These are phyloP conservation scores for Metschnikowia dekortorum DNA, from an alignment of 805 yeast species.

Conservation along the genomic window DNA sequence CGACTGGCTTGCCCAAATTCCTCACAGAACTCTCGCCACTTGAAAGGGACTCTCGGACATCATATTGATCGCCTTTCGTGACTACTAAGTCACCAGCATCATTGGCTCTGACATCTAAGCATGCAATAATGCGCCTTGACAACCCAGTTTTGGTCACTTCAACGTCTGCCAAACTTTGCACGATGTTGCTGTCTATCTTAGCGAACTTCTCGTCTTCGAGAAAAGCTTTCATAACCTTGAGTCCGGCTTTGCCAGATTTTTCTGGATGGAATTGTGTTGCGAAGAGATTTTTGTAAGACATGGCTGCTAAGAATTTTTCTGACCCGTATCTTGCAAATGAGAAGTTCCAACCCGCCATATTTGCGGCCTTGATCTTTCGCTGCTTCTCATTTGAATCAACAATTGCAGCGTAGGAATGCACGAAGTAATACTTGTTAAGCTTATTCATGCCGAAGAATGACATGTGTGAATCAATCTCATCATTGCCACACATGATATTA, in stretches of 20 bases:
- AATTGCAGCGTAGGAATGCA: slow-evolving; percentile 87
- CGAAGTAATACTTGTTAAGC: slow-evolving; percentile 79
- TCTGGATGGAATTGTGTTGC: slow-evolving; percentile 99
- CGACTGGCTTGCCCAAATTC: slow-evolving; percentile 95
- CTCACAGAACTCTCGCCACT: slow-evolving; percentile 60
- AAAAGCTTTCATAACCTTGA: slow-evolving; percentile 70
- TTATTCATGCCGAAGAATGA: slow-evolving; percentile 62
- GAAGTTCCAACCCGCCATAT: slow-evolving; percentile 59
- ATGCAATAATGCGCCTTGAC: slow-evolving; percentile 89
- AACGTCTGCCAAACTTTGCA: slow-evolving; percentile 9
- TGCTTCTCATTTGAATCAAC: slow-evolving; percentile 31
- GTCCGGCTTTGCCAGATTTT: slow-evolving; percentile 89
- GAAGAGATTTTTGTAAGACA: slow-evolving; percentile 70
- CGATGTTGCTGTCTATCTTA: slow-evolving; percentile 8
- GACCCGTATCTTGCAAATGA: slow-evolving; percentile 71
- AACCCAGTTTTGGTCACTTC: slow-evolving; percentile 47
- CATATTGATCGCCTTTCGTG: slow-evolving; percentile 98
- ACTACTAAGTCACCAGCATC: slow-evolving; percentile 95
- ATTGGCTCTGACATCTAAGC: slow-evolving; percentile 93
- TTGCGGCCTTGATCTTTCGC: slow-evolving; percentile 25
- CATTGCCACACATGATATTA: slow-evolving; percentile 20
- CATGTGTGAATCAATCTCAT: slow-evolving; percentile 20
- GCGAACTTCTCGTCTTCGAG: slow-evolving; percentile 43
- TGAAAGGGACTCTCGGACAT: slow-evolving; percentile 68
- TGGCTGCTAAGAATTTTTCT: slow-evolving; percentile 79